Evolutionary conservation across 306 rosid genomes (phyloP), one percentile per base, ranked within the genome.

Genomic region (Corylus avellana): DNA sequence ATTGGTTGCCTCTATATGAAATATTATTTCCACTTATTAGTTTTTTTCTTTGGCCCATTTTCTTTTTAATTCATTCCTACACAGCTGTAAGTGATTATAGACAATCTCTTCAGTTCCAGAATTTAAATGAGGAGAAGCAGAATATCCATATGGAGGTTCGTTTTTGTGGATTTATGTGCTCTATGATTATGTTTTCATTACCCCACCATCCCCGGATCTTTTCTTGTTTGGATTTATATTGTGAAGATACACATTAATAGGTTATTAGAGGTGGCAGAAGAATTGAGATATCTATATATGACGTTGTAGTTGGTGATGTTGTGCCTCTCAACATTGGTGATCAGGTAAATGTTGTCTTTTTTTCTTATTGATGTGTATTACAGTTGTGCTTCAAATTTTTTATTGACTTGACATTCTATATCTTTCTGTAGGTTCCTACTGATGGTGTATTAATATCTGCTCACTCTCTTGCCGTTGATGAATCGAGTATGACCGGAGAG

Each of bases 401-500:
- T 35, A 55, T 80, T 72, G 27, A 17, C 71, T 85, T 68, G 12
- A 72, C 61, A 32, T 81, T 63, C 76, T 77, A 67, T 37, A 53
- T 79, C 49, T 81, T 51, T 68, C 39, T 39, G 37, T 70, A 95
- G 98, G 98, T 95, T 55, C 98, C 98, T 56, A 96, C 98, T 44
- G 98, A 95, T 83, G 98, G 98, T 71, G 77, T 95, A 75, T 48
- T 95, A 68, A 86, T 95, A 61, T 73, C 78, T 77, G 98, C 98
- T 69, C 93, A 91, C 91, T 92, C 98, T 76, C 92, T 95, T 75
- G 88, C 98, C 32, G 86, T 95, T 77, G 98, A 95, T 80, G 97
- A 92, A 81, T 92, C 97, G 50, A 95, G 98, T 86, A 93, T 95
- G 98, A 95, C 98, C 10, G 98, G 98, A 78, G 98, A 95, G 91